phyloP scores from a whole-genome alignment of 1,284 basidiomycete species.

The Cerrena zonata region DNA sequence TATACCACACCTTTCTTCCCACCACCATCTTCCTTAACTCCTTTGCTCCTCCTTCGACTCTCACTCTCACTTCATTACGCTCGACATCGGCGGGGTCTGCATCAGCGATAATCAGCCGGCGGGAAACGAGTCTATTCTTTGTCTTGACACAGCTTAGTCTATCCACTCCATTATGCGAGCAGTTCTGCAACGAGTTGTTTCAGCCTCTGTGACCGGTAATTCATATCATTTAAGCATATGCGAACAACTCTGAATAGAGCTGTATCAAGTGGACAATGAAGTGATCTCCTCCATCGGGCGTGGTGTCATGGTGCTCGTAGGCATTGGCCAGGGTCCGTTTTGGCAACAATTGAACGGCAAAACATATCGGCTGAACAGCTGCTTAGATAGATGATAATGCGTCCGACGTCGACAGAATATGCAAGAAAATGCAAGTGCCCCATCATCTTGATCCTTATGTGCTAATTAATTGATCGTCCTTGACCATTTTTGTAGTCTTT shows the following conservation, averaged over 20 bases:
- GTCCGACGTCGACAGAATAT: conserved; percentile 61
- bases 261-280: conserved; percentile 54
- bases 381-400: conserved; percentile 66
- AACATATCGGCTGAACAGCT: conserved; percentile 17
- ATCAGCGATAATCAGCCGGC: conserved; percentile 1
- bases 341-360: conserved; percentile 9
- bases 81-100: neutral
- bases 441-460: neutral
- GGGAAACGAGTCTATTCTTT: neutral
- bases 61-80: neutral
- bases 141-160: neutral
- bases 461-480: neutral
- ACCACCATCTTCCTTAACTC: conserved; percentile 3
- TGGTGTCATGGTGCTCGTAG: conserved; percentile 83
- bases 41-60: neutral
- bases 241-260: neutral
- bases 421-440: conserved; percentile 67
- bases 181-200: conserved; percentile 69
- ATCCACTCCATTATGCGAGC: conserved; percentile 54
- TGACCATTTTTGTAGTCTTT: conserved; percentile 41
- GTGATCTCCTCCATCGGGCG: conserved; percentile 74
- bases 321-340: conserved; percentile 70
- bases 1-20: conserved; percentile 3
- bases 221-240: neutral
- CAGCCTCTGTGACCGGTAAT: conserved; percentile 69